A percentile compares a stretch with the other conserved stretches of the same genome.
phyloP scores from a whole-genome alignment of 2,329 filamentous ascomycete species.

The Pyrenochaeta sp. region DNA sequence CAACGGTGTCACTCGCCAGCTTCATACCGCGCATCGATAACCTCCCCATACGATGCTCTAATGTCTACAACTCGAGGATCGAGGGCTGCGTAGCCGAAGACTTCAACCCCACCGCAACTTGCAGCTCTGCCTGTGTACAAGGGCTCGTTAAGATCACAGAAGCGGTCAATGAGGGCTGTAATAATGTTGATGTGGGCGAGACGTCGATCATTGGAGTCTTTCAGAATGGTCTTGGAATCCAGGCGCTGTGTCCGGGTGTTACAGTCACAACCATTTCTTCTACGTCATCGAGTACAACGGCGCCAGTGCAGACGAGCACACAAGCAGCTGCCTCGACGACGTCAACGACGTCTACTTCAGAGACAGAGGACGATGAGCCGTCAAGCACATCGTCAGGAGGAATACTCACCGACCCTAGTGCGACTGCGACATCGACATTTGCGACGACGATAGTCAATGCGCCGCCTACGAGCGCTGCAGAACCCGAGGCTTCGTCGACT shows the following conservation, averaged over 20 bases:
- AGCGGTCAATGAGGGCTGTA: constrained; percentile 46
- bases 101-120: constrained; percentile 45
- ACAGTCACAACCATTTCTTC: constrained; percentile 26
- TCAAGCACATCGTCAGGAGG: constrained; percentile 17
- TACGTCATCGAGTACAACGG: constrained; percentile 14
- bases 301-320: constrained; percentile 21
- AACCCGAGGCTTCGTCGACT: background rate
- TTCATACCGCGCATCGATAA: constrained; percentile 54
- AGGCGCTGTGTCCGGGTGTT: constrained; percentile 50
- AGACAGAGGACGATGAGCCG: constrained; percentile 8
- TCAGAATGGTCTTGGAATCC: constrained; percentile 50
- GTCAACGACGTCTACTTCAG: constrained; percentile 11
- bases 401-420: constrained; percentile 24
- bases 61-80: constrained; percentile 53
- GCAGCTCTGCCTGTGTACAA: constrained; percentile 50
- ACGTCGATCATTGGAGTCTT: constrained; percentile 55
- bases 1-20: constrained; percentile 54
- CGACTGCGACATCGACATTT: constrained; percentile 16
- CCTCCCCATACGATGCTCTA: constrained; percentile 50
- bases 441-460: constrained; percentile 11
- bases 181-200: constrained; percentile 44
- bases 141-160: constrained; percentile 49
- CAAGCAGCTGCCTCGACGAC: constrained; percentile 11
- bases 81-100: constrained; percentile 51
- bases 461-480: constrained; percentile 14